phyloP scores from a whole-genome alignment of 306 rosid genomes.

The Cicer pinnatifidum region DNA sequence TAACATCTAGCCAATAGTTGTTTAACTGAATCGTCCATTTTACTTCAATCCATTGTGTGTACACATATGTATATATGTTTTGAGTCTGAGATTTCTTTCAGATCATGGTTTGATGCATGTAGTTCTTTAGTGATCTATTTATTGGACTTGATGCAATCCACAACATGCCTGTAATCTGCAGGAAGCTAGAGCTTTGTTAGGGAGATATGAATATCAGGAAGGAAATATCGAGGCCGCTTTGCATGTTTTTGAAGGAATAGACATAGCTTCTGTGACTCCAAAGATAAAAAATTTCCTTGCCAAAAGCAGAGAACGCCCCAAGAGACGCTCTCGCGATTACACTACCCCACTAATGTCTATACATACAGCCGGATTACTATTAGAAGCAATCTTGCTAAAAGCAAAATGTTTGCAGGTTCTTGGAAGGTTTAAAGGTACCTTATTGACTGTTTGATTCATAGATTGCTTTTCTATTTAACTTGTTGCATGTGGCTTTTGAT shows the following conservation, averaged over 20 bases:
- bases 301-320: constrained; percentile 57
- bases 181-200: constrained; percentile 98
- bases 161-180: constrained; percentile 48
- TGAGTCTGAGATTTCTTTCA: constrained; percentile 30
- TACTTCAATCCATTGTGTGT: constrained; percentile 9
- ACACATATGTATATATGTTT: background rate
- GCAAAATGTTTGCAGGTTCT: constrained; percentile 78
- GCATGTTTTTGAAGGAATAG: constrained; percentile 87
- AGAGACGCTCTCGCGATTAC: constrained; percentile 58
- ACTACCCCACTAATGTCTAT: constrained; percentile 64
- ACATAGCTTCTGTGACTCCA: constrained; percentile 63
- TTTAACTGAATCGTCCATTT: constrained; percentile 6
- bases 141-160: constrained; percentile 31
- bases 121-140: constrained; percentile 32
- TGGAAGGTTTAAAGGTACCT: constrained; percentile 79
- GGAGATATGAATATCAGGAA: constrained; percentile 90
- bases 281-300: constrained; percentile 69
- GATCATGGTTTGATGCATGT: constrained; percentile 27
- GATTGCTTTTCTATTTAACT: constrained; percentile 37
- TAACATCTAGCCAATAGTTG: constrained; percentile 1
- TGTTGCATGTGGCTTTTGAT: constrained; percentile 34
- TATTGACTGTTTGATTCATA: constrained; percentile 30
- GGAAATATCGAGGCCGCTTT: constrained; percentile 90
- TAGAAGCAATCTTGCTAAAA: constrained; percentile 81
- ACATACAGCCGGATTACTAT: constrained; percentile 73